Evolutionary conservation across 108 stramenopile genomes (phyloP).

Genomic region (Skeletonema menzelii): DNA sequence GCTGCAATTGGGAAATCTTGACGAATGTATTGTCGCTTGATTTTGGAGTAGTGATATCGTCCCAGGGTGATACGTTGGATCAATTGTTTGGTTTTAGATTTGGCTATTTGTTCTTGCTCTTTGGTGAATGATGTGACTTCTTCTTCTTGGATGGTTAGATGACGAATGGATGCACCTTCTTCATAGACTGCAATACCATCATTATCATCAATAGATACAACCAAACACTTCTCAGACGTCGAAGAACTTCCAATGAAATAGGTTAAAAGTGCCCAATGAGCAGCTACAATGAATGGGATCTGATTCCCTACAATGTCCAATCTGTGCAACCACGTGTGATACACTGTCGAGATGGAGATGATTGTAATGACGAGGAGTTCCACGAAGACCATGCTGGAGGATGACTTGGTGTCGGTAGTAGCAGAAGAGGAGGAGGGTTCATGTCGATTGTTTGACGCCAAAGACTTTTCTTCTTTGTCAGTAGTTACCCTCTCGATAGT

Average conservation of each 20-base stretch:
- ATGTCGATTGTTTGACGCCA: too few species aligned
- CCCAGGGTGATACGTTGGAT: neutral
- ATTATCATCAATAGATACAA: neutral
- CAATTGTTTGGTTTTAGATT: neutral
- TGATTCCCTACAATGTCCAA: neutral
- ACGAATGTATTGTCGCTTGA: neutral
- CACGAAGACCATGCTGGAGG: neutral
- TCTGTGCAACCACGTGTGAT: neutral
- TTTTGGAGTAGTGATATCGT: neutral
- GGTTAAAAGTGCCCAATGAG: neutral
- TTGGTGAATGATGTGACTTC: neutral
- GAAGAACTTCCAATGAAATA: neutral
- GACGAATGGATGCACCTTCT: neutral
- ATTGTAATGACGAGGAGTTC: neutral
- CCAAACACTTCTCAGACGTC: neutral
- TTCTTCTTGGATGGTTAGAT: neutral
- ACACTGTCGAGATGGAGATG: neutral
- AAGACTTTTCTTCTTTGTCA: too few species aligned
- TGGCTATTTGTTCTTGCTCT: neutral
- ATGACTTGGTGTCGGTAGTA: neutral
- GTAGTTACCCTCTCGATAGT: too few species aligned
- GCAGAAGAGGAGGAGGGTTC: neutral
- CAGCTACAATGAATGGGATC: neutral
- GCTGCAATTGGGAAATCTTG: neutral
- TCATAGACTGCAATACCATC: neutral